Conservation (phyloP, 75 land plant genomes). For the Sequoiadendron giganteum region DNA sequence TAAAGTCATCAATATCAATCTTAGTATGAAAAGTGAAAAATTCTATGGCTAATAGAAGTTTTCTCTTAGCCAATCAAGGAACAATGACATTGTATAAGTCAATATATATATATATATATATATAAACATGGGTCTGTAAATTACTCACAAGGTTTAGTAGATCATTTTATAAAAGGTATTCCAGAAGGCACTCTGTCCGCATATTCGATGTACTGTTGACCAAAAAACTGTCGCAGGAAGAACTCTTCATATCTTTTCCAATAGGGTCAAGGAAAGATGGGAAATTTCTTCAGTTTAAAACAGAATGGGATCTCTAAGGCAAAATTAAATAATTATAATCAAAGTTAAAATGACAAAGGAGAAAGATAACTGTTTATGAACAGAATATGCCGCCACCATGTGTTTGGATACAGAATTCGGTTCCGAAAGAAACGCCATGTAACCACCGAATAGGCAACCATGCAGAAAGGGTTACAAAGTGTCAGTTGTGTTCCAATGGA, state of each 20-base stretch:
- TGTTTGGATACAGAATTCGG: slow-evolving; percentile 67
- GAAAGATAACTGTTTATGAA: slow-evolving; percentile 1
- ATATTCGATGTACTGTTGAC: slow-evolving; percentile 66
- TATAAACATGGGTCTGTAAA: not conserved
- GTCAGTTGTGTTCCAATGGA: slow-evolving; percentile 87
- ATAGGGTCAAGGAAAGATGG: slow-evolving; percentile 1
- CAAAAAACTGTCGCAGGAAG: slow-evolving; percentile 78
- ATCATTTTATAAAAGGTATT: slow-evolving; percentile 78
- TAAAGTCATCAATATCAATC: not conserved
- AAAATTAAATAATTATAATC: not conserved
- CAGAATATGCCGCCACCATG: not conserved
- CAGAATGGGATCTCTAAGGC: not conserved
- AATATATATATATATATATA: not conserved
- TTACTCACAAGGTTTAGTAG: slow-evolving; percentile 1
- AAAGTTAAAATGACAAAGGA: not conserved
- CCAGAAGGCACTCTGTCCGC: slow-evolving; percentile 75
- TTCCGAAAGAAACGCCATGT: slow-evolving; percentile 72
- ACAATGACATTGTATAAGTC: not conserved
- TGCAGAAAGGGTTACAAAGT: slow-evolving; percentile 80
- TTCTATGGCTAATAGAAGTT: not conserved
- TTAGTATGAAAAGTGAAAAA: not conserved
- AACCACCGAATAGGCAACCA: slow-evolving; percentile 55
- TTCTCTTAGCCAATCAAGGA: not conserved
- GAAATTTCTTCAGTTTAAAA: not conserved
- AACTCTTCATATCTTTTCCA: slow-evolving; percentile 77